Evolutionary conservation across 192 early-diverging fungal species (phyloP).

Genomic region (Coemansia sp.): DNA sequence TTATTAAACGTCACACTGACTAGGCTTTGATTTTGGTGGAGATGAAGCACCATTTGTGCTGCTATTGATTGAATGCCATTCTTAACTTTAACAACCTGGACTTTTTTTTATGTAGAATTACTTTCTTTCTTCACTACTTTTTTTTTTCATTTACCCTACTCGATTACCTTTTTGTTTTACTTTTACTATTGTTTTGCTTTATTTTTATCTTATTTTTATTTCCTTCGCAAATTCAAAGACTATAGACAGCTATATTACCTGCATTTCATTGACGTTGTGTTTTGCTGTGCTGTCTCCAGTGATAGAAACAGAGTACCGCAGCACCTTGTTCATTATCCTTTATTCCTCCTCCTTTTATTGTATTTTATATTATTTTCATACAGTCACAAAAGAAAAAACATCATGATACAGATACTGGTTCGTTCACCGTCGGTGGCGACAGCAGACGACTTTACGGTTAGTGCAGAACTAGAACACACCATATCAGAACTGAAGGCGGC

Average conservation of each 20-base stretch:
- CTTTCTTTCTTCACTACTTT: too few relatives aligned
- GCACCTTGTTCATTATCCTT: too few relatives aligned
- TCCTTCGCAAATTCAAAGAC: not conserved
- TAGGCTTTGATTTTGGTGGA: not conserved
- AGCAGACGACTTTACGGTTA: conserved; percentile 33
- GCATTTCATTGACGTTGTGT: too few relatives aligned
- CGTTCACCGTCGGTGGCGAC: conserved; percentile 46
- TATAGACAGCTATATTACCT: too few relatives aligned
- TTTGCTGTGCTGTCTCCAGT: too few relatives aligned
- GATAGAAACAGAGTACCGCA: too few relatives aligned
- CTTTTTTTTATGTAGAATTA: too few relatives aligned
- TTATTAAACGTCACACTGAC: not conserved
- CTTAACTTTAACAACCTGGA: too few relatives aligned
- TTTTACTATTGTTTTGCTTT: not conserved
- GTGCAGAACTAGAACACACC: conserved; percentile 11
- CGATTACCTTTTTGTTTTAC: not conserved
- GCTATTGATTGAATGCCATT: not conserved
- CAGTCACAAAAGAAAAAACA: not conserved
- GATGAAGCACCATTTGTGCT: not conserved
- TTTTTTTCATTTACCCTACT: too few relatives aligned
- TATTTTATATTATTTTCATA: not conserved
- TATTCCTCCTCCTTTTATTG: not conserved
- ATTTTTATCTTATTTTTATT: not conserved
- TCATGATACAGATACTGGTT: conserved; percentile 23
- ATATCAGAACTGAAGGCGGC: conserved; percentile 31